phyloP scores from a whole-genome alignment of 1,139 yeast genomes.

The Blastobotrys apis region DNA sequence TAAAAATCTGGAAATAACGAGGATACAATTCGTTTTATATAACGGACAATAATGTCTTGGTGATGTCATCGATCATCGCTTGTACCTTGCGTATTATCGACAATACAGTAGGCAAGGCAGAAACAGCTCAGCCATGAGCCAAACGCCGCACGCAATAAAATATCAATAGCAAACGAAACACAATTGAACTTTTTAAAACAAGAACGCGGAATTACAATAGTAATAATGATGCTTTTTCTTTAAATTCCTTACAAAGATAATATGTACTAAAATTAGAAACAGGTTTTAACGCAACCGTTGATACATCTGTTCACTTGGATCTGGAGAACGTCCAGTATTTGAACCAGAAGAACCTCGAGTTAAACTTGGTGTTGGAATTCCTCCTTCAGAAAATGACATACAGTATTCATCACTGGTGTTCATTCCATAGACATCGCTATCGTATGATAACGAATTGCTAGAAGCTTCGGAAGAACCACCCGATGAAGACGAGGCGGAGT shows the following conservation, averaged over 20 bases:
- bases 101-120: conserved; percentile 42
- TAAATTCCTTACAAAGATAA: too few relatives aligned
- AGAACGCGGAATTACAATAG: too few relatives aligned
- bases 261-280: too few relatives aligned
- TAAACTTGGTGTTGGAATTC: conserved; percentile 15
- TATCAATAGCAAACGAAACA: too few relatives aligned
- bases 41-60: not conserved
- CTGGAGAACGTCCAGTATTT: too few relatives aligned
- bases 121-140: conserved; percentile 37
- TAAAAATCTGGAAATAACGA: not conserved
- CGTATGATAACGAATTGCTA: conserved; percentile 8
- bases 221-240: too few relatives aligned
- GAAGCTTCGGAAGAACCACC: too few relatives aligned
- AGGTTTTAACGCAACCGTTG: not conserved
- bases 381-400: conserved; percentile 8
- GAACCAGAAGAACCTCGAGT: conserved; percentile 11
- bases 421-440: conserved; percentile 15
- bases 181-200: too few relatives aligned
- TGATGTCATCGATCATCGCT: too few relatives aligned
- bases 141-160: too few relatives aligned
- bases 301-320: not conserved
- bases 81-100: too few relatives aligned
- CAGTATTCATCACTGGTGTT: conserved; percentile 4
- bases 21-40: not conserved
- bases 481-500: not conserved